These are phyloP conservation scores for Colletotrichum karsti DNA, from an alignment of 2,329 filamentous ascomycete species.

Conservation along the genomic window DNA sequence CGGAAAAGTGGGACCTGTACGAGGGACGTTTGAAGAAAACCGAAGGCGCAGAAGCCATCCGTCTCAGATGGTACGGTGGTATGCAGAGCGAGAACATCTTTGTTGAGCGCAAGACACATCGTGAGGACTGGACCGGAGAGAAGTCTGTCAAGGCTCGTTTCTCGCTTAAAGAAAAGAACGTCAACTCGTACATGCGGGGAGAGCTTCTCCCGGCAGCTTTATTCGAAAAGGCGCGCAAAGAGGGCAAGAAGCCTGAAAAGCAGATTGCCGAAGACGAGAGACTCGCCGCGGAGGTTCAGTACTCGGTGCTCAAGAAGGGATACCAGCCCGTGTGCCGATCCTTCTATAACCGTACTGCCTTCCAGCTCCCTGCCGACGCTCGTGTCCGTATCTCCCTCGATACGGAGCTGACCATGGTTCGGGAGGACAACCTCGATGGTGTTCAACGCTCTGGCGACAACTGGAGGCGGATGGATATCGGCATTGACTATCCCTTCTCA, in stretches of 20 bases:
- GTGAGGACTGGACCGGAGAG: constrained; percentile 98
- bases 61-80: constrained; percentile 95
- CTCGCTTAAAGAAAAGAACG: constrained; percentile 94
- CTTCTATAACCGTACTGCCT: constrained; percentile 98
- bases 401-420: constrained; percentile 92
- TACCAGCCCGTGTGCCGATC: constrained; percentile 91
- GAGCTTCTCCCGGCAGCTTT: constrained; percentile 85
- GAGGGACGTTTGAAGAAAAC: constrained; percentile 96
- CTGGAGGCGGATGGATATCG: constrained; percentile 97
- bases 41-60: constrained; percentile 95
- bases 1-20: constrained; percentile 93
- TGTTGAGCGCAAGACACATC: constrained; percentile 96
- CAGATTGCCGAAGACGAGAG: constrained; percentile 92
- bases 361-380: constrained; percentile 95
- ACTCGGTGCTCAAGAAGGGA: constrained; percentile 86
- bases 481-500: constrained; percentile 92
- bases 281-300: constrained; percentile 91
- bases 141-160: constrained; percentile 99
- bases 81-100: constrained; percentile 97
- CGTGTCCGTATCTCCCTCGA: constrained; percentile 96
- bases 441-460: constrained; percentile 80
- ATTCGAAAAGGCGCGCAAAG: constrained; percentile 96
- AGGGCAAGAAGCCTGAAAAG: constrained; percentile 92
- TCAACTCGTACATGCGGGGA: constrained; percentile 89
- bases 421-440: constrained; percentile 94